Evolutionary conservation across 148 eudicot genomes (phyloP), one percentile per base, ranked within the genome.

Genomic region (Fallopia convolvulus): DNA sequence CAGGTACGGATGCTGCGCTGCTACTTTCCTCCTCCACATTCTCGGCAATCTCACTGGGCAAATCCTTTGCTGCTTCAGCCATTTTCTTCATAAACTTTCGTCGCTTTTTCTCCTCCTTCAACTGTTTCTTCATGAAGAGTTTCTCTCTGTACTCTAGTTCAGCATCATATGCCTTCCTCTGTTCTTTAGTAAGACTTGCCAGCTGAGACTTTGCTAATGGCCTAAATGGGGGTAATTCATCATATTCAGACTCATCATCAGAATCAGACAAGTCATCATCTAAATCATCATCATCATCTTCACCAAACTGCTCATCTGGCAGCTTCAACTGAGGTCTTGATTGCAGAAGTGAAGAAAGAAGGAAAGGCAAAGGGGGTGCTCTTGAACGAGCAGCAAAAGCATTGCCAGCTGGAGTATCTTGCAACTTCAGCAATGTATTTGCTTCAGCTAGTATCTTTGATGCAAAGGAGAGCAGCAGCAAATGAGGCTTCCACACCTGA

Each of bases 361-460:
- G 97, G 81, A 86, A 87, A 72, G 97, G 98, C 75, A 95, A 82
- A 81, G 98, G 91, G 5, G 97, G 94, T 46, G 91, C 85, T 77
- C 94, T 86, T 39, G 89, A 78, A 74, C 97, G 89, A 75, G 88
- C 47, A 42, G 90, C 70, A 85, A 80, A 88, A 9, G 92, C 84
- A 77, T 82, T 89, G 68, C 97, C 97, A 53, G 97, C 87, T 78
- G 93, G 90, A 74, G 87, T 84, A 77, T 95, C 99, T 89, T 95
- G 99, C 79, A 93, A 82, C 86, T 95, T 95, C 55, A 93, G 77
- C 65, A 92, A 86, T 12, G 90, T 83, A 76, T 95, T 95, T 50
- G 99, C 99, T 84, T 93, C 97, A 55, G 97, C 97, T 87, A 95
- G 80, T 80, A 95, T 93, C 88, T 95, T 95, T 47, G 98, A 93